phyloP scores from a whole-genome alignment of 2,329 filamentous ascomycete species.

The Acephala macrosclerotiorum region DNA sequence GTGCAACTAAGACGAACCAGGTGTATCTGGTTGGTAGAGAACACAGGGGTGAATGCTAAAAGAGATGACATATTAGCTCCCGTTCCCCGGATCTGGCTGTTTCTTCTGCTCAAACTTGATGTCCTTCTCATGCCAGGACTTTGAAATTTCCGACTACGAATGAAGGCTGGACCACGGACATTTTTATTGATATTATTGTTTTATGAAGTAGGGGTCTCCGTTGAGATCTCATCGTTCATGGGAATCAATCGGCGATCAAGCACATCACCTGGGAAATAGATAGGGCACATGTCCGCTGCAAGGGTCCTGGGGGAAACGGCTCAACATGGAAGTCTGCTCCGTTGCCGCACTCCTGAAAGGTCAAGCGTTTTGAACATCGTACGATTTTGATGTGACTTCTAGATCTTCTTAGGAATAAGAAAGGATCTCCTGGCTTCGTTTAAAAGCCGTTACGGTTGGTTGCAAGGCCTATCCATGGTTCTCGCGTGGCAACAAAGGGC shows the following conservation, averaged over 20 bases:
- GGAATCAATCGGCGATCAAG: slow-evolving; percentile 19
- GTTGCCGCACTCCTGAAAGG: background rate
- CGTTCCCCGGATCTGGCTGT: slow-evolving; percentile 4
- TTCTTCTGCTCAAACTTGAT: background rate
- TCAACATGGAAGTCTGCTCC: slow-evolving; percentile 1
- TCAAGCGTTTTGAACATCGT: slow-evolving; percentile 14
- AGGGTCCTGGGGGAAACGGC: background rate
- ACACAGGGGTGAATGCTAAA: background rate
- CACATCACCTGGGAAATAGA: slow-evolving; percentile 19
- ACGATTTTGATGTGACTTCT: slow-evolving; percentile 9
- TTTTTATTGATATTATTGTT: slow-evolving; percentile 1
- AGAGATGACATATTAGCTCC: background rate
- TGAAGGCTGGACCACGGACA: slow-evolving; percentile 2
- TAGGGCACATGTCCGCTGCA: slow-evolving; percentile 1
- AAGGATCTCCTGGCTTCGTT: background rate
- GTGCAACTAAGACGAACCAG: background rate
- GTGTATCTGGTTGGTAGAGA: background rate
- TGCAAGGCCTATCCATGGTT: slow-evolving; percentile 26
- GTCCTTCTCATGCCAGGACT: background rate
- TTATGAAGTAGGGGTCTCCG: background rate
- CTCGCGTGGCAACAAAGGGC: slow-evolving; percentile 19
- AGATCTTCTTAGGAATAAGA: background rate
- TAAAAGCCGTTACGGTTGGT: slow-evolving; percentile 16
- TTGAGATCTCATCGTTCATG: slow-evolving; percentile 12
- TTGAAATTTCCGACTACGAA: background rate